Evolutionary conservation across 2,329 filamentous ascomycete genomes (phyloP).

Genomic region (Cyclaneusma minus): DNA sequence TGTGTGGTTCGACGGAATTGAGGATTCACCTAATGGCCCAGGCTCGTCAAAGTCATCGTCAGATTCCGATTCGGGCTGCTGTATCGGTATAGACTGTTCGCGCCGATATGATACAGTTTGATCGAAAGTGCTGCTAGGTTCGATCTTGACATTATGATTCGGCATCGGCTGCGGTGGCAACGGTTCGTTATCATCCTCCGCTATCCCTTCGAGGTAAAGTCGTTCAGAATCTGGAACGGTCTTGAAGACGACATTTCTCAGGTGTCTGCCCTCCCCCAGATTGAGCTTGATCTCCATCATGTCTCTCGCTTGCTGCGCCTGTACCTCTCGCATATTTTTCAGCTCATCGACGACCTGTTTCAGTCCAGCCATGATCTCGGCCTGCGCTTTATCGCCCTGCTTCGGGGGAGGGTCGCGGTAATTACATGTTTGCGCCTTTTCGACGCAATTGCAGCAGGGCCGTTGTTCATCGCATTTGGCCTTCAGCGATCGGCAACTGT

Average conservation of each 20-base stretch:
- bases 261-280: neutral
- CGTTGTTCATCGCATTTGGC: slow-evolving; percentile 83
- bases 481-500: slow-evolving; percentile 74
- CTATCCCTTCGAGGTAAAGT: neutral
- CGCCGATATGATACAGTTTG: too few relatives aligned
- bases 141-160: slow-evolving; percentile 26
- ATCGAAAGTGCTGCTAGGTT: too few relatives aligned
- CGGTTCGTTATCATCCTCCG: too few relatives aligned
- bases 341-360: slow-evolving; percentile 19
- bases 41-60: slow-evolving; percentile 25
- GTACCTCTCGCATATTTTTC: slow-evolving; percentile 20
- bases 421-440: slow-evolving; percentile 70
- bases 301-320: slow-evolving; percentile 22
- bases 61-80: slow-evolving; percentile 11
- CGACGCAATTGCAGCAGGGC: slow-evolving; percentile 74
- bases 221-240: neutral
- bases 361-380: slow-evolving; percentile 39
- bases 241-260: neutral
- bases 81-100: too few relatives aligned
- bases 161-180: too few relatives aligned
- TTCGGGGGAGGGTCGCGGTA: slow-evolving; percentile 86
- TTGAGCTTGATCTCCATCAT: slow-evolving; percentile 19
- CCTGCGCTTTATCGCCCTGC: slow-evolving; percentile 50
- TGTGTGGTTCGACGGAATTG: slow-evolving; percentile 73
- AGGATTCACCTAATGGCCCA: slow-evolving; percentile 42